A percentile compares a stretch with the other conserved stretches of the same genome.
Evolutionary conservation across 768 basidiomycete species (phyloP).

Genomic region (Russula ochroleuca): DNA sequence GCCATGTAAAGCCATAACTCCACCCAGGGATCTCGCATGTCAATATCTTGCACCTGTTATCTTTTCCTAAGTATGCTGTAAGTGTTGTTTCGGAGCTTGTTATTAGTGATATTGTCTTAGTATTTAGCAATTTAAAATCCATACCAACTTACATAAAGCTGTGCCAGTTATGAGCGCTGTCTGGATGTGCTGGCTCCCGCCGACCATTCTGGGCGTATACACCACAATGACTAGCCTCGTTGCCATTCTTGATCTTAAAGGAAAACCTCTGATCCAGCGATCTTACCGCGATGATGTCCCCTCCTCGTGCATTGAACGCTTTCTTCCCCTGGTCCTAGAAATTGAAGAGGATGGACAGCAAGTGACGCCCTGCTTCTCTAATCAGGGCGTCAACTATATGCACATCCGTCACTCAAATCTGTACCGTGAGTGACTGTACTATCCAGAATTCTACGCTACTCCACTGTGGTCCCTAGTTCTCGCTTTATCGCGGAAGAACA

Average conservation of each 20-base stretch:
- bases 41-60: no score
- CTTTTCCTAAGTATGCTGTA: no score
- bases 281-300: constrained; percentile 96
- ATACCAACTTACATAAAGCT: no score
- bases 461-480: constrained; percentile 54
- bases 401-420: constrained; percentile 98
- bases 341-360: constrained; percentile 97
- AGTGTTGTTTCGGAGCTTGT: no score
- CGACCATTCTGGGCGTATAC: background rate
- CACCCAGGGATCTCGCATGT: no score
- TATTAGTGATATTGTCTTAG: no score
- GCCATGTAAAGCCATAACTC: no score
- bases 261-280: constrained; percentile 94
- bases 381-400: constrained; percentile 95
- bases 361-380: constrained; percentile 94
- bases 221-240: constrained; percentile 59
- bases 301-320: constrained; percentile 83
- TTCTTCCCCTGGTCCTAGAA: constrained; percentile 88
- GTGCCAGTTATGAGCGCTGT: no score
- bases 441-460: background rate
- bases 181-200: background rate
- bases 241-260: constrained; percentile 96
- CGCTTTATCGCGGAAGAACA: constrained; percentile 91
- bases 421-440: constrained; percentile 61
- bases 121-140: no score